A percentile compares a stretch with the other conserved stretches of the same genome.
phyloP scores from a whole-genome alignment of 2,329 filamentous ascomycete genomes.

The Aureobasidium namibiae region DNA sequence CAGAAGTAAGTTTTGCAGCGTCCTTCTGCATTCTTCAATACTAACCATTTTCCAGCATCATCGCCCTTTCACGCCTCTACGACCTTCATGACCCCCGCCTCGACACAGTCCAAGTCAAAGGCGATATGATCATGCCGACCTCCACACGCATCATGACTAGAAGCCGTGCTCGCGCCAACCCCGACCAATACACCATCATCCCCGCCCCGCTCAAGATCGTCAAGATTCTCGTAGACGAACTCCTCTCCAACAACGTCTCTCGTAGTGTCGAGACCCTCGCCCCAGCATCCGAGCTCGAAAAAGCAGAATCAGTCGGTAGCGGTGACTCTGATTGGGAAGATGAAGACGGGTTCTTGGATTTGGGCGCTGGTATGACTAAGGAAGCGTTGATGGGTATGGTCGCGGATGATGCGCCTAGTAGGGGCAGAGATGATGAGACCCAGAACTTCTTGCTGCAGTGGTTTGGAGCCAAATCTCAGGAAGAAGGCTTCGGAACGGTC shows the following conservation, averaged over 20 bases:
- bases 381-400: conserved; percentile 75
- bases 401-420: conserved; percentile 42
- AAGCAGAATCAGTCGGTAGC: conserved; percentile 66
- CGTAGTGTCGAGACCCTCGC: conserved; percentile 37
- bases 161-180: conserved; percentile 79
- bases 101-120: conserved; percentile 74
- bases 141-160: conserved; percentile 87
- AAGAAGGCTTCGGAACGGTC: conserved; percentile 46
- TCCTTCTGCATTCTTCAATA: conserved; percentile 9
- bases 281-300: conserved; percentile 52
- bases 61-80: conserved; percentile 87
- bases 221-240: conserved; percentile 90
- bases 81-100: conserved; percentile 76
- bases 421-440: conserved; percentile 77
- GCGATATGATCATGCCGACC: conserved; percentile 74
- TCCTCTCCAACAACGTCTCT: conserved; percentile 60
- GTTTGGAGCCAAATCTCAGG: conserved; percentile 54
- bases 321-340: conserved; percentile 68
- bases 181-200: conserved; percentile 81
- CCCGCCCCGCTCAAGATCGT: conserved; percentile 88
- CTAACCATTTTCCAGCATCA: conserved; percentile 52
- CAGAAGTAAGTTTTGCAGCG: conserved; percentile 63
- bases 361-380: conserved; percentile 49
- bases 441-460: conserved; percentile 77
- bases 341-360: conserved; percentile 63